Evolutionary conservation across 2,329 filamentous ascomycete species (phyloP).

Genomic region (Pseudogymnoascus sp.): DNA sequence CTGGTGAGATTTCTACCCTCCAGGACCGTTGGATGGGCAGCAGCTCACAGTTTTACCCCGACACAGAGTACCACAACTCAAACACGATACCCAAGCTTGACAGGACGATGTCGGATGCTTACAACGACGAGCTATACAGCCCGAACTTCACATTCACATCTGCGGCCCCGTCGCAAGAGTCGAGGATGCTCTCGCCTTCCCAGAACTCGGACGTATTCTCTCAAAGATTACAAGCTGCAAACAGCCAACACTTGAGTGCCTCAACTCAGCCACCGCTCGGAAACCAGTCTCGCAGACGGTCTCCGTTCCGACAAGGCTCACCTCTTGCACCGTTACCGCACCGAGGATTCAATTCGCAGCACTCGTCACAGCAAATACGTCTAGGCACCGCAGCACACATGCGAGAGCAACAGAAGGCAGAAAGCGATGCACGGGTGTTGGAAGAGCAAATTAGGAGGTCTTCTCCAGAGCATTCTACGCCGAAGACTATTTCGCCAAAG

Average conservation of each 20-base stretch:
- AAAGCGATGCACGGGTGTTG: conserved; percentile 45
- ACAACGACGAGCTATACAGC: conserved; percentile 78
- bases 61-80: conserved; percentile 45
- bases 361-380: conserved; percentile 27
- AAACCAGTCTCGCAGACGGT: conserved; percentile 54
- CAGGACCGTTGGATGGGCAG: conserved; percentile 46
- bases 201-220: conserved; percentile 57
- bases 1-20: conserved; percentile 41
- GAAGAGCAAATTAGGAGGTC: conserved; percentile 34
- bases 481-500: conserved; percentile 89
- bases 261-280: conserved; percentile 40
- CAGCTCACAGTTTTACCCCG: conserved; percentile 55
- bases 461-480: conserved; percentile 41
- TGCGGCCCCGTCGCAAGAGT: conserved; percentile 42
- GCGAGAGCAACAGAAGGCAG: conserved; percentile 54
- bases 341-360: conserved; percentile 32
- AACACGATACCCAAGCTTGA: conserved; percentile 66
- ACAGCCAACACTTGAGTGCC: conserved; percentile 62
- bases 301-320: conserved; percentile 72
- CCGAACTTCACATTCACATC: conserved; percentile 56
- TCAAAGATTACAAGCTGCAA: conserved; percentile 71
- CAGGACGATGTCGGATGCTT: conserved; percentile 79
- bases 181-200: conserved; percentile 36
- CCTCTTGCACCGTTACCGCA: conserved; percentile 43
- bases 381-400: conserved; percentile 52